These are phyloP conservation scores for Penicillium odoratum DNA, from an alignment of 495 filamentous ascomycete species.

Conservation along the genomic window DNA sequence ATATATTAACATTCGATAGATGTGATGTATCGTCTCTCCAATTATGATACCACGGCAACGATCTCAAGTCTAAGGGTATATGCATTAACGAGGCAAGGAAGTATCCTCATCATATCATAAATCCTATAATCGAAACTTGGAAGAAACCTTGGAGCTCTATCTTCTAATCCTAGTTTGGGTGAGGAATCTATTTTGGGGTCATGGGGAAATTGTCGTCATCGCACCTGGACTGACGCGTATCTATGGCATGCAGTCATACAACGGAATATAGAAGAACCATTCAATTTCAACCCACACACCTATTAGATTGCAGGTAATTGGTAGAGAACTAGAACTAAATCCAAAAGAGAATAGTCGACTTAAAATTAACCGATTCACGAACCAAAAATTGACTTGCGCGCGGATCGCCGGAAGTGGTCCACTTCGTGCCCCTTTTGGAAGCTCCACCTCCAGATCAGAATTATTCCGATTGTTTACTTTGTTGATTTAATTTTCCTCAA, in stretches of 20 bases:
- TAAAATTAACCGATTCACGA: not conserved
- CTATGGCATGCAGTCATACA: not conserved
- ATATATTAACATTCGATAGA: not conserved
- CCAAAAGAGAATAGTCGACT: too few relatives aligned
- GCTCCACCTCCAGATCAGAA: conserved; percentile 13
- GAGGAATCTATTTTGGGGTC: not conserved
- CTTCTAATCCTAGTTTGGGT: too few relatives aligned
- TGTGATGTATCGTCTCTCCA: not conserved
- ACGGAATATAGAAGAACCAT: too few relatives aligned
- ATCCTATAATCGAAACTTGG: not conserved
- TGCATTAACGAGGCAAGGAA: not conserved
- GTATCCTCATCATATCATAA: not conserved
- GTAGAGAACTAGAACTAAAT: too few relatives aligned
- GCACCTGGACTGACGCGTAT: not conserved
- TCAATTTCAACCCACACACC: too few relatives aligned
- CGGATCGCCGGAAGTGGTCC: conserved; percentile 7
- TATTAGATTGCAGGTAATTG: too few relatives aligned
- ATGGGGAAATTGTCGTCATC: not conserved
- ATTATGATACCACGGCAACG: not conserved
- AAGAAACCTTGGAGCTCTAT: too few relatives aligned
- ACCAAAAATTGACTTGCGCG: conserved; percentile 3
- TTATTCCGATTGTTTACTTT: conserved; percentile 7
- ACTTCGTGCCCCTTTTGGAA: conserved; percentile 14
- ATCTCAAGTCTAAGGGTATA: not conserved
- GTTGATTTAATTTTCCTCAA: not conserved